Percentiles rank a stretch among this genome's conserved stretches.
phyloP scores from a whole-genome alignment of 345 rosid genomes.

The Salix koriyanagi region DNA sequence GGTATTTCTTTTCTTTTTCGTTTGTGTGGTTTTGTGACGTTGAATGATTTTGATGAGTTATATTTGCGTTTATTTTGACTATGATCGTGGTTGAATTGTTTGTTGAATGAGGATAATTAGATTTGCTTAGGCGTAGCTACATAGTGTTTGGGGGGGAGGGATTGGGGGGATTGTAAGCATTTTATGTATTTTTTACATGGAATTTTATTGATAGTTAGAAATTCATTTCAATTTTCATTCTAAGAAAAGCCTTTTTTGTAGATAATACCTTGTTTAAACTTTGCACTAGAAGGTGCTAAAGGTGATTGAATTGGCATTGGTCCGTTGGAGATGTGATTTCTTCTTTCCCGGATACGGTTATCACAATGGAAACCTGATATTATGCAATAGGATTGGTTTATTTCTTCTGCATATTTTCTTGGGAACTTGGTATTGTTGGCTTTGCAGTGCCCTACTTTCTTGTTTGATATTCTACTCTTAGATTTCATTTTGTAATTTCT shows the following conservation, averaged over 20 bases:
- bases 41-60: not conserved
- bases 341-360: not conserved
- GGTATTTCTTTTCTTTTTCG: slow-evolving; percentile 32
- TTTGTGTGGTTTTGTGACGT: not conserved
- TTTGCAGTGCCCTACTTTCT: not conserved
- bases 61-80: not conserved
- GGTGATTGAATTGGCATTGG: not conserved
- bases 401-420: not conserved
- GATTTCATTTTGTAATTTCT: not conserved
- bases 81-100: not conserved
- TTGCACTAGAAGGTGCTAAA: not conserved
- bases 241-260: no score
- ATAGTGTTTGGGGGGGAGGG: not conserved
- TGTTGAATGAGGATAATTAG: not conserved
- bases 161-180: no score
- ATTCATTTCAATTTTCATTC: no score
- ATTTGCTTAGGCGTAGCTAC: not conserved
- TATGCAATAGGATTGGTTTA: not conserved
- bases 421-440: not conserved
- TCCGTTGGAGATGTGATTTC: not conserved
- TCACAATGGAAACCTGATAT: not conserved
- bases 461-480: not conserved
- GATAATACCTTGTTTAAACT: not conserved
- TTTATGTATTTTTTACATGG: no score
- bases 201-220: no score